Evolutionary conservation across 2,329 filamentous ascomycete genomes (phyloP).

Genomic region (Arthrinium puccinioides): DNA sequence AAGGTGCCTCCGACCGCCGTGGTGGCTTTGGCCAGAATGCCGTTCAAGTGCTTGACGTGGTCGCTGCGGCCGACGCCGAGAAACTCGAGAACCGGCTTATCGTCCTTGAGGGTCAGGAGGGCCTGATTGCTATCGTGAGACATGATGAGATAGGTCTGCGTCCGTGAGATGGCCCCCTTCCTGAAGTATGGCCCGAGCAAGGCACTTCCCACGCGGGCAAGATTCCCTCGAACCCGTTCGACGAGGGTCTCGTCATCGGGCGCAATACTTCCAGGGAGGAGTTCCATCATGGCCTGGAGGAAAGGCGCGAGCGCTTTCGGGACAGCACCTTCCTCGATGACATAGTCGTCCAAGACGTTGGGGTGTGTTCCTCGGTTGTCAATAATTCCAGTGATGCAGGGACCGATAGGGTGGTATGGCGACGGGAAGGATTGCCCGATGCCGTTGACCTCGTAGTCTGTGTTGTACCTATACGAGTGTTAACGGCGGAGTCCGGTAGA

Average conservation of each 20-base stretch:
- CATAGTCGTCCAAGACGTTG: constrained; percentile 53
- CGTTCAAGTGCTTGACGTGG: constrained; percentile 45
- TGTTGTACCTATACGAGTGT: constrained; percentile 44
- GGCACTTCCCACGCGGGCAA: constrained; percentile 43
- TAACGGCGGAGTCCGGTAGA: constrained; percentile 5
- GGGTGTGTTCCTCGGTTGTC: constrained; percentile 45
- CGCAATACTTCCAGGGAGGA: constrained; percentile 39
- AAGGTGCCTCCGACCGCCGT: constrained; percentile 52
- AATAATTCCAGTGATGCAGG: constrained; percentile 56
- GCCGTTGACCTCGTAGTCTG: constrained; percentile 46
- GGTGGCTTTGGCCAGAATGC: constrained; percentile 45
- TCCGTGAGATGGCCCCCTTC: constrained; percentile 49
- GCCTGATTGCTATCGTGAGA: constrained; percentile 60
- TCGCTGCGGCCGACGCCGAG: constrained; percentile 49
- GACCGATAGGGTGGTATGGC: constrained; percentile 47
- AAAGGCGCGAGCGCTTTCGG: constrained; percentile 49
- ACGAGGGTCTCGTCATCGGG: constrained; percentile 29
- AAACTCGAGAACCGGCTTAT: constrained; percentile 53
- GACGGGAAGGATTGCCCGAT: constrained; percentile 44
- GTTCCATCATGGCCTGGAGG: constrained; percentile 49
- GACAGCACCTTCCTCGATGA: constrained; percentile 57
- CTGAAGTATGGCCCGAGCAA: constrained; percentile 51
- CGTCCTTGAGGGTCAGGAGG: constrained; percentile 48
- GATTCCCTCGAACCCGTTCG: constrained; percentile 34
- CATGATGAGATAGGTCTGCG: constrained; percentile 60